A percentile compares a stretch with the other conserved stretches of the same genome.
phyloP scores from a whole-genome alignment of 1,139 yeast species.

The Diutina pseudorugosa region DNA sequence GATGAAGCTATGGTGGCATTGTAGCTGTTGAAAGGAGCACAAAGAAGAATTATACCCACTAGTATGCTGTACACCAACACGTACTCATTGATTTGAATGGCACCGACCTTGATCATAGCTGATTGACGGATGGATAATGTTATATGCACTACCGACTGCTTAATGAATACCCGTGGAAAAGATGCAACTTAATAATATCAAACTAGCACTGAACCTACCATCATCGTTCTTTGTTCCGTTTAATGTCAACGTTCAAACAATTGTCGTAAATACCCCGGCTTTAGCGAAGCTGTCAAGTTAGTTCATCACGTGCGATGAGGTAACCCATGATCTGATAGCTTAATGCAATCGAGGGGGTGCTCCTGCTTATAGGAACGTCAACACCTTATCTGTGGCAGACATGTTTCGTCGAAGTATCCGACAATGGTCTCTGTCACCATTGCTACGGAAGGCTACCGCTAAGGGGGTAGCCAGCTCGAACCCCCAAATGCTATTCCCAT shows the following conservation, averaged over 20 bases:
- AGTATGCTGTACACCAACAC: not conserved
- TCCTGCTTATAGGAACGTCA: not conserved
- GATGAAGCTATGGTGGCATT: not conserved
- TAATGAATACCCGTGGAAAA: not conserved
- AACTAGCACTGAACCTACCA: too few species aligned
- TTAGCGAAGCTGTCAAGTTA: not conserved
- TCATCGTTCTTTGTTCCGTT: too few species aligned
- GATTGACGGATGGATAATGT: not conserved
- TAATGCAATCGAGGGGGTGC: not conserved
- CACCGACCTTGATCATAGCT: not conserved
- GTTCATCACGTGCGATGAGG: not conserved
- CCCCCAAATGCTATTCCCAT: constrained; percentile 71
- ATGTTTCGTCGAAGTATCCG: not conserved
- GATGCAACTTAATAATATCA: not conserved
- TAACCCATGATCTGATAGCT: not conserved
- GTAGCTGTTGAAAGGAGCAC: not conserved
- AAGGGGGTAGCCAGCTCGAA: constrained; percentile 20
- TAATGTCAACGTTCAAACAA: too few species aligned
- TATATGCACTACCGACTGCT: not conserved
- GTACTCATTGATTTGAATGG: not conserved
- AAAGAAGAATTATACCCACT: not conserved
- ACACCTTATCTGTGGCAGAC: not conserved
- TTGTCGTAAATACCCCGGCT: not conserved
- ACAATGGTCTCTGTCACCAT: not conserved
- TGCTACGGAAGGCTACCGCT: constrained; percentile 4